A percentile compares a stretch with the other conserved stretches of the same genome.
Evolutionary conservation across 2,329 filamentous ascomycete species (phyloP).

Genomic region (Corynespora cassiicola): DNA sequence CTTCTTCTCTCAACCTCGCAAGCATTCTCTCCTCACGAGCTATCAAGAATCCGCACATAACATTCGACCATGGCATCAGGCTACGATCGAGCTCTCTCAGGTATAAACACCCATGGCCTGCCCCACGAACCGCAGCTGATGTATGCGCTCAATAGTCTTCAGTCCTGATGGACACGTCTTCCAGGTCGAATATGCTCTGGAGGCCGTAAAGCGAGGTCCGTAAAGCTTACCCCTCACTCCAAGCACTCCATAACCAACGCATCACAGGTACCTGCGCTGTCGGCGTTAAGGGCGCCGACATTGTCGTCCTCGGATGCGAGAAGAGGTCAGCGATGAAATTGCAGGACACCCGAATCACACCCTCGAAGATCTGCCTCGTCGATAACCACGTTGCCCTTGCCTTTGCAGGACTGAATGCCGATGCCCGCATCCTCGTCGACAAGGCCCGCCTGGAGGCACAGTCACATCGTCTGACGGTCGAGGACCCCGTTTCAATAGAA

Average conservation of each 20-base stretch:
- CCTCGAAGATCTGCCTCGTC: conserved; percentile 96
- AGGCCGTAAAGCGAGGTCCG: conserved; percentile 96
- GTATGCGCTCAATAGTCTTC: conserved; percentile 73
- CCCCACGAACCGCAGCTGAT: conserved; percentile 31
- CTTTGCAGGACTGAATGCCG: conserved; percentile 96
- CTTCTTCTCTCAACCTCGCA: conserved; percentile 7
- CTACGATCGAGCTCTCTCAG: conserved; percentile 98
- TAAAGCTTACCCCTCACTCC: neutral
- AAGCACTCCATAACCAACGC: conserved; percentile 19
- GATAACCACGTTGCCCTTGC: conserved; percentile 96
- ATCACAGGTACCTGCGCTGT: conserved; percentile 89
- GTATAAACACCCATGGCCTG: conserved; percentile 62
- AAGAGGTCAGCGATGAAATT: conserved; percentile 99
- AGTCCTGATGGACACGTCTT: conserved; percentile 99
- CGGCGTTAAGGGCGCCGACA: conserved; percentile 91
- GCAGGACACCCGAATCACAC: conserved; percentile 98
- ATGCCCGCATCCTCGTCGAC: conserved; percentile 97
- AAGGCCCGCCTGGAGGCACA: conserved; percentile 97
- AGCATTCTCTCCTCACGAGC: conserved; percentile 1
- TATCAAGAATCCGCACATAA: conserved; percentile 1
- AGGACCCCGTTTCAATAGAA: conserved; percentile 96
- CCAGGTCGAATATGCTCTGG: conserved; percentile 98
- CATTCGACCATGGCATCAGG: conserved; percentile 78
- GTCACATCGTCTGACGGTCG: conserved; percentile 94
- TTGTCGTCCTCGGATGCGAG: conserved; percentile 96